phyloP scores from a whole-genome alignment of 176 grass and related monocot species.

The Puccinellia tenuiflora region DNA sequence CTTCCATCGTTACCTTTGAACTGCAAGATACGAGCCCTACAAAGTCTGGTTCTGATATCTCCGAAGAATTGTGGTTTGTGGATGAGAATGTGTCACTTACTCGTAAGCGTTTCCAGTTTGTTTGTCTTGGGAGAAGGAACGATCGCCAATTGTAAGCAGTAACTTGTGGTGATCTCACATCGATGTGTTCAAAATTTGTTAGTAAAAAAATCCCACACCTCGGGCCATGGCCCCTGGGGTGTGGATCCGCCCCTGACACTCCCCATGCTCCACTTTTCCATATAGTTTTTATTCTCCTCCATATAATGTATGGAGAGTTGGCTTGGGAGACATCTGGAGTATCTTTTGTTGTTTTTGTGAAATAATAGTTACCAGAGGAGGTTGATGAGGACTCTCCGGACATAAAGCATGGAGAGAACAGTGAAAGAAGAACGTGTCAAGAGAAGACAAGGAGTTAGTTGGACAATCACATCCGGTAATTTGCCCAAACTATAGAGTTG shows the following conservation, averaged over 20 bases:
- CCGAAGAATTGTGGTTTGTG: not conserved
- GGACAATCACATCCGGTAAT: not conserved
- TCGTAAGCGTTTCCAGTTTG: not conserved
- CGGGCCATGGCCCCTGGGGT: too few relatives aligned
- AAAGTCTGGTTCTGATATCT: not conserved
- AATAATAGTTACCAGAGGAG: not conserved
- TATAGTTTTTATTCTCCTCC: not conserved
- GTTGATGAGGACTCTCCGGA: not conserved
- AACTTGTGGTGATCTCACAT: constrained; percentile 18
- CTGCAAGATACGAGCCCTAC: not conserved
- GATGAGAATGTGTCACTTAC: not conserved
- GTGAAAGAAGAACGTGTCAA: not conserved
- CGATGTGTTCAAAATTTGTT: not conserved
- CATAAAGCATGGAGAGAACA: not conserved
- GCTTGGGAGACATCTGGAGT: not conserved
- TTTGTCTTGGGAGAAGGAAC: not conserved
- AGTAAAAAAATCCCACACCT: too few relatives aligned
- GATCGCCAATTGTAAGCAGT: not conserved
- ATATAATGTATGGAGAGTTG: not conserved
- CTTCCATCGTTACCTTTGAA: not conserved
- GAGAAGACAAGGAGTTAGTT: not conserved
- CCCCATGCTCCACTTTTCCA: not conserved
- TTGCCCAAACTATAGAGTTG: too few relatives aligned
- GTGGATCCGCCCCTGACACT: too few relatives aligned
- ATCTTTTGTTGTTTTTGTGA: not conserved